Evolutionary conservation across 225 moss, liverwort and hornwort species (phyloP), one percentile per base, ranked within the genome.

Genomic region (Polytrichum formosum): DNA sequence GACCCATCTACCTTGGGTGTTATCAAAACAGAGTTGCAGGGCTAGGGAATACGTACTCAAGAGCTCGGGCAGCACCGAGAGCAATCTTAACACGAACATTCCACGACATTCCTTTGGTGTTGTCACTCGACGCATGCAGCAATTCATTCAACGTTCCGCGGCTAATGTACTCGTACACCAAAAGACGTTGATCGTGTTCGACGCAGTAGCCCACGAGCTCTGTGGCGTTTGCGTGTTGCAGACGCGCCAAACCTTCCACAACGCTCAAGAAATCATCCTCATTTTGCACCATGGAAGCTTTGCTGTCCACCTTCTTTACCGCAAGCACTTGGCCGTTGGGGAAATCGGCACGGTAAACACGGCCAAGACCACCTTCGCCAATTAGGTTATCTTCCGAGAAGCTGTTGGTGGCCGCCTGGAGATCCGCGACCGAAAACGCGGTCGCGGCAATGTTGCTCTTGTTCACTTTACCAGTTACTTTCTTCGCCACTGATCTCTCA

Each of bases 31-130:
- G 35, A 35, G 9, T 35, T 46, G 16, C 46, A 46, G 46, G 46
- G 13, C 46, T 13, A 46, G 46, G 13, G 4, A 46, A 46, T 46
- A 75, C 90, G 18, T 83, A 92, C 91, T 92, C 90, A 29, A 92
- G 83, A 56, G 87, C 87, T 28, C 90, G 79, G 31, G 87, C 91
- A 8, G 85, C 70, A 62, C 87, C 90, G 72, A 92, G 68, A 20
- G 91, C 87, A 67, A 92, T 83, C 73, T 92, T 92, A 71, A 92
- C 85, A 18, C 87, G 87, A 72, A 80, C 79, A 62, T 92, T 92
- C 91, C 91, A 92, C 19, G 87, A 87, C 58, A 92, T 25, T 33
- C 70, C 78, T 71, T 80, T 85, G 5, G 74, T 71, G 28, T 80
- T 77, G 20, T 85, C 83, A 61, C 72, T 75, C 9, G 68, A 79